phyloP scores from a whole-genome alignment of 108 stramenopile species.

The Nitzschia putrida region DNA sequence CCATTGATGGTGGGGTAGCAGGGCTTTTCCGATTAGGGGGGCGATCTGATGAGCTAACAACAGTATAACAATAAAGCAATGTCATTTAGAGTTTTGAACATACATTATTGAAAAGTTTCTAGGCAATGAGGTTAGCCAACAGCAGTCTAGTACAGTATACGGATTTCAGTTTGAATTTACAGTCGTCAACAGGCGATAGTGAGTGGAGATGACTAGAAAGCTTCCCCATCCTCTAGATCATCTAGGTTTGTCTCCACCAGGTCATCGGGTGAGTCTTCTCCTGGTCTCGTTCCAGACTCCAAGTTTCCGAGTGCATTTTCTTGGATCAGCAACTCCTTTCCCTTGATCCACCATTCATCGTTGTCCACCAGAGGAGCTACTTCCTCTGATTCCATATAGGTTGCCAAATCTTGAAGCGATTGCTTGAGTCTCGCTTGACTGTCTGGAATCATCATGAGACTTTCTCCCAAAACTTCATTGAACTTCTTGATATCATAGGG shows the following conservation, averaged over 20 bases:
- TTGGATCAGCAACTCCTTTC: conserved; percentile 23
- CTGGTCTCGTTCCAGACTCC: neutral
- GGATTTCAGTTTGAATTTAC: neutral
- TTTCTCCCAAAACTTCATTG: conserved; percentile 76
- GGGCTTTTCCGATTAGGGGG: conserved; percentile 33
- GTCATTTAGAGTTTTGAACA: too few relatives aligned
- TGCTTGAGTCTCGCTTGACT: conserved; percentile 57
- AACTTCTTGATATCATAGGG: conserved; percentile 86
- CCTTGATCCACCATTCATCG: conserved; percentile 35
- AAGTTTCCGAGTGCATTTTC: neutral
- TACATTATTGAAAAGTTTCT: neutral
- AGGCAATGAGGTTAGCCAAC: neutral
- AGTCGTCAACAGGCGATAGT: too few relatives aligned
- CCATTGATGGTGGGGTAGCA: conserved; percentile 28
- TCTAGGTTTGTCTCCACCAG: conserved; percentile 38
- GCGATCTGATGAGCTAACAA: conserved; percentile 14
- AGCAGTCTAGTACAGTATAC: neutral
- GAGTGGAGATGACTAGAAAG: conserved; percentile 42
- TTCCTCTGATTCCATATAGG: conserved; percentile 31
- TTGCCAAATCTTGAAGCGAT: conserved; percentile 59
- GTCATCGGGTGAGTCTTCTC: neutral
- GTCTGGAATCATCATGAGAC: conserved; percentile 86
- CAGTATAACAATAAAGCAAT: neutral
- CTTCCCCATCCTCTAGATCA: conserved; percentile 42
- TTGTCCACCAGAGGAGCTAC: conserved; percentile 1